Evolutionary conservation across 1,284 basidiomycete genomes (phyloP).

Genomic region (Moniliophthora roreri): DNA sequence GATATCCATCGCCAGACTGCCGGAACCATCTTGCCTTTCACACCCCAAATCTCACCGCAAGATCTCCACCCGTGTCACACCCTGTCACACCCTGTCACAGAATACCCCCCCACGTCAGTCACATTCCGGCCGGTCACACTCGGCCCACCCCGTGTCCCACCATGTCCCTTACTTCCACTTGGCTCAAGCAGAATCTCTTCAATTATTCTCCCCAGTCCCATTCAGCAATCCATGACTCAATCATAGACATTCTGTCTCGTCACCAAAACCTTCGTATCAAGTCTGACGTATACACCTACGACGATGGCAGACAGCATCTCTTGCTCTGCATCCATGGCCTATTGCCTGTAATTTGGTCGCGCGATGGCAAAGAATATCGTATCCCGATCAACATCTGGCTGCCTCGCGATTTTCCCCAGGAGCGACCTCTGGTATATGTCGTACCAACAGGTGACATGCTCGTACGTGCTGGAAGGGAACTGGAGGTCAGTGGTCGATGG

Average conservation of each 20-base stretch:
- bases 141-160: conserved; percentile 11
- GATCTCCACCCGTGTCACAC: too few relatives aligned
- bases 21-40: too few relatives aligned
- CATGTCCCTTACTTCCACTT: conserved; percentile 50
- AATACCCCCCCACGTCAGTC: too few relatives aligned
- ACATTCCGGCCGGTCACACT: too few relatives aligned
- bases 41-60: too few relatives aligned
- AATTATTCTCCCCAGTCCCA: conserved; percentile 62
- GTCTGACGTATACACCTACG: conserved; percentile 90
- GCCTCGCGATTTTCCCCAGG: conserved; percentile 76
- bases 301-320: conserved; percentile 31
- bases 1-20: too few relatives aligned
- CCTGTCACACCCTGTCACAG: too few relatives aligned
- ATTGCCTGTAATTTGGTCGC: conserved; percentile 72
- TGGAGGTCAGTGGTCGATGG: conserved; percentile 80
- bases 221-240: conserved; percentile 60
- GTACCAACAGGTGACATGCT: conserved; percentile 94
- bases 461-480: conserved; percentile 71
- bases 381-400: conserved; percentile 94
- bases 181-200: conserved; percentile 72
- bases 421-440: conserved; percentile 90
- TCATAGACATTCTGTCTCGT: conserved; percentile 62
- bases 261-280: conserved; percentile 78
- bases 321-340: conserved; percentile 91
- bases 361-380: conserved; percentile 81